Base-by-base conservation (phyloP, 1,284 basidiomycete genomes). In the Malassezia nana region DNA sequence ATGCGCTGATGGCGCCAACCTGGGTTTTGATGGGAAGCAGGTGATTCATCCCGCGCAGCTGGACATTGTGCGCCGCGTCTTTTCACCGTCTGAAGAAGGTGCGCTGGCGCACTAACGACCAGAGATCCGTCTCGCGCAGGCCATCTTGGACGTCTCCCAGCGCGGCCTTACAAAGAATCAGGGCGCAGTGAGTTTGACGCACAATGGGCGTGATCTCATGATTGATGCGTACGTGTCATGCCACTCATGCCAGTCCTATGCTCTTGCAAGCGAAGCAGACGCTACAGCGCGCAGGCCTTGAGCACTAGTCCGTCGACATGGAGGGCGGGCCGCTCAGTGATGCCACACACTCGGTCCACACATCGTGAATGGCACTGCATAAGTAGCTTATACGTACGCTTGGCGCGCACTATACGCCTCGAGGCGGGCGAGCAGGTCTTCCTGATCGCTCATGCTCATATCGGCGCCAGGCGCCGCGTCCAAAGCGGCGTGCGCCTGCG, bases 41-140 rank as follows among this genome's bases (percentile, higher is more conserved):
- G 89, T 87, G 1, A 92, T 96, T 47, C 91, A 96, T 75, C 90
- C 91, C 0, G 78, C 78, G 12, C 91, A 96, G 75, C 82, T 94
- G 3, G 81, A 81, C 20, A 78, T 80, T 5, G 89, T 92, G 33
- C 87, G 90, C 62, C 29, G 48, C 3, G 84, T 83, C 0, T 95
- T 86, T 72, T 81, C 86, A 0, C 90, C 90, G 0, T 82, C 81
- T 0, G 74, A 79, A 16, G 76, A 82, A 75, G 87, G 88, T 84
- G 51, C 31, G 57, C 12, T 6, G 22, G 6, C 20, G 16, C 24
- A 47, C 39, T 25, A 20, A 31, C 15, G 29, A n/a, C n/a, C 69
- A 89, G 89, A 89, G 70, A 85, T 94, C 16, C 69, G 79, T 9
- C 82, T 85, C 40, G 89, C 90, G 0, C 82, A 81, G 2, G 82